phyloP scores from a whole-genome alignment of 2,329 filamentous ascomycete genomes.

The Fusarium torreyae region DNA sequence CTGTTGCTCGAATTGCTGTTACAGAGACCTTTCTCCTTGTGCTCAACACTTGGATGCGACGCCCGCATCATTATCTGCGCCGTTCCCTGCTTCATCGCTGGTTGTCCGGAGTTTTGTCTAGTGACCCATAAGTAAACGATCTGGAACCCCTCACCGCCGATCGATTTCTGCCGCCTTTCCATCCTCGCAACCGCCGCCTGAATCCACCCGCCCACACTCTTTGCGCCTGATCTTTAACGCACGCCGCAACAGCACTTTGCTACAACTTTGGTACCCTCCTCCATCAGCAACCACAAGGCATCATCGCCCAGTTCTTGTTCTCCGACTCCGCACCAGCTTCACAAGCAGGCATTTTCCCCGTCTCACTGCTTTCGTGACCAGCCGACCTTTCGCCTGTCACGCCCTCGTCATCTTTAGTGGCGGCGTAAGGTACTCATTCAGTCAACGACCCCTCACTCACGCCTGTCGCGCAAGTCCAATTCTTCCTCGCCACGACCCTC shows the following conservation, averaged over 20 bases:
- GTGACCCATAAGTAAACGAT: slow-evolving; percentile 47
- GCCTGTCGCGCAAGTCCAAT: slow-evolving; percentile 48
- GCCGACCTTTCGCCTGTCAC: slow-evolving; percentile 46
- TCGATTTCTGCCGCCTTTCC: slow-evolving; percentile 49
- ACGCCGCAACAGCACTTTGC: slow-evolving; percentile 42
- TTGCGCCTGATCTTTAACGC: slow-evolving; percentile 50
- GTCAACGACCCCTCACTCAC: slow-evolving; percentile 48
- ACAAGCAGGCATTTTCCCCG: slow-evolving; percentile 47
- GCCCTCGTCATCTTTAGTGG: slow-evolving; percentile 47
- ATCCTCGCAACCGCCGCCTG: slow-evolving; percentile 43
- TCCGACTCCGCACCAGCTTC: slow-evolving; percentile 40
- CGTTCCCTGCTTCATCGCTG: slow-evolving; percentile 35
- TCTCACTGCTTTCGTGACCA: slow-evolving; percentile 50
- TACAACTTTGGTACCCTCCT: slow-evolving; percentile 49
- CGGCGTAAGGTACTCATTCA: slow-evolving; percentile 43
- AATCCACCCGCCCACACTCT: slow-evolving; percentile 46
- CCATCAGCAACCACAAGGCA: slow-evolving; percentile 44
- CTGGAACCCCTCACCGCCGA: slow-evolving; percentile 52
- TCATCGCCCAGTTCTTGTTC: slow-evolving; percentile 41
- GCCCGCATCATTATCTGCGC: slow-evolving; percentile 18
- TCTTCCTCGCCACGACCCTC: slow-evolving; percentile 50
- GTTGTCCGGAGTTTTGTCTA: slow-evolving; percentile 37
- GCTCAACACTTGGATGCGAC: slow-evolving; percentile 24
- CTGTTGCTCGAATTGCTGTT: slow-evolving; percentile 3
- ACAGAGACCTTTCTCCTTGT: slow-evolving; percentile 10